phyloP scores from a whole-genome alignment of 2,329 filamentous ascomycete species.

The Fusarium pseudocircinatum region DNA sequence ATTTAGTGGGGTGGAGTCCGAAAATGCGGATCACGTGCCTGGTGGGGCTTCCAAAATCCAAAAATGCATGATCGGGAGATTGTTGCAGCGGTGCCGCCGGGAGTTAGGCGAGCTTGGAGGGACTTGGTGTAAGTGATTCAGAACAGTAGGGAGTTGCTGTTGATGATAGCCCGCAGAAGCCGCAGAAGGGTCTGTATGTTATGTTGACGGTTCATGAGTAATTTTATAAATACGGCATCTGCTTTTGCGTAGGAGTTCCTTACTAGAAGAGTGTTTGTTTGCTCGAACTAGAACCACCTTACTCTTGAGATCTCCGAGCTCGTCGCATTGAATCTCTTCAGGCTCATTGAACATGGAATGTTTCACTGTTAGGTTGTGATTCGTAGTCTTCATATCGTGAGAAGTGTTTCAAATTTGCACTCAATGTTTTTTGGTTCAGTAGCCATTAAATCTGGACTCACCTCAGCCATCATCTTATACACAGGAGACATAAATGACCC shows the following conservation, averaged over 20 bases:
- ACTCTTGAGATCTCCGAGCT: background rate
- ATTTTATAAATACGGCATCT: background rate
- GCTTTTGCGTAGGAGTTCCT: rapidly evolving
- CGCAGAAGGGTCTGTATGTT: background rate
- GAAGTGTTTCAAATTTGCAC: background rate
- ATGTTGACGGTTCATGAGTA: rapidly evolving
- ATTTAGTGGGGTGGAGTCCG: conserved; percentile 45
- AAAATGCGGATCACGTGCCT: conserved; percentile 38
- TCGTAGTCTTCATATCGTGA: too few relatives aligned
- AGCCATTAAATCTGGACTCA: background rate
- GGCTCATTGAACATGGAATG: background rate
- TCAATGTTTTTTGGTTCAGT: background rate
- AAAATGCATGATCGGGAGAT: conserved; percentile 16
- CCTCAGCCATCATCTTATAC: background rate
- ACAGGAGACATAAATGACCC: background rate
- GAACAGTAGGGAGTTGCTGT: background rate
- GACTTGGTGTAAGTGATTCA: background rate
- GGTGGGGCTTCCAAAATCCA: background rate
- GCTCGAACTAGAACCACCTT: background rate
- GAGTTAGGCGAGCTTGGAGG: background rate
- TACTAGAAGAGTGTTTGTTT: background rate
- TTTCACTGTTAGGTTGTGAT: background rate
- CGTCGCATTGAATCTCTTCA: too few relatives aligned
- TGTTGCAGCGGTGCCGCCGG: background rate
- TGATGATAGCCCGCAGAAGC: background rate